Percentiles rank a stretch among this genome's conserved stretches.
These are phyloP conservation scores for Raffaelea ambrosiae DNA, from an alignment of 2,329 filamentous ascomycete species.

Conservation along the genomic window DNA sequence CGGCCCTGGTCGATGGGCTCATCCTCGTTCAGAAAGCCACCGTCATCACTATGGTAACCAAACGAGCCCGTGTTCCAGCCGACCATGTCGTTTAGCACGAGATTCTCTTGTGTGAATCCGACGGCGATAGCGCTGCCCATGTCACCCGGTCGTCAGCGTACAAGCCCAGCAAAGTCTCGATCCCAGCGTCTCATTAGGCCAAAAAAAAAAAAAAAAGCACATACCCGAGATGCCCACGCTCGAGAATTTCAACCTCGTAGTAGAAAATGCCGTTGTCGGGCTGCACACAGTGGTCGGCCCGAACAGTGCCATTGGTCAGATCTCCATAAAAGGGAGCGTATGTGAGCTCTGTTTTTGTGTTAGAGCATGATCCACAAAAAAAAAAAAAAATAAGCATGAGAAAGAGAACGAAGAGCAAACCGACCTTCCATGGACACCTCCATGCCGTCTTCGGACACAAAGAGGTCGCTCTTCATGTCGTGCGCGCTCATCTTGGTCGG, in stretches of 20 bases:
- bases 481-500: neutral
- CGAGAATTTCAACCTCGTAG: conserved; percentile 6
- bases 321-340: neutral
- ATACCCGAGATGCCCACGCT: neutral
- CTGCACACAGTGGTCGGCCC: conserved; percentile 1
- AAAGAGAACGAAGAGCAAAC: neutral
- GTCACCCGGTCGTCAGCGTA: too few relatives aligned
- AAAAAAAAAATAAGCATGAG: neutral
- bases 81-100: neutral
- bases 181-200: neutral
- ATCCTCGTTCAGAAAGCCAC: neutral
- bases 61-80: neutral
- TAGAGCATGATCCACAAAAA: neutral
- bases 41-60: conserved; percentile 5
- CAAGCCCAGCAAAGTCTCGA: too few relatives aligned
- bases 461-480: neutral
- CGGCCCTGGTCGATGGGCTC: neutral
- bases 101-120: neutral
- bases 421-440: neutral
- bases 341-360: neutral
- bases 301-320: neutral
- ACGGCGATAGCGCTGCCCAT: neutral
- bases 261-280: conserved; percentile 4
- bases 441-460: conserved; percentile 1
- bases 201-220: neutral